Base-by-base conservation (phyloP, 805 yeast species). In the Ogataea henricii region DNA sequence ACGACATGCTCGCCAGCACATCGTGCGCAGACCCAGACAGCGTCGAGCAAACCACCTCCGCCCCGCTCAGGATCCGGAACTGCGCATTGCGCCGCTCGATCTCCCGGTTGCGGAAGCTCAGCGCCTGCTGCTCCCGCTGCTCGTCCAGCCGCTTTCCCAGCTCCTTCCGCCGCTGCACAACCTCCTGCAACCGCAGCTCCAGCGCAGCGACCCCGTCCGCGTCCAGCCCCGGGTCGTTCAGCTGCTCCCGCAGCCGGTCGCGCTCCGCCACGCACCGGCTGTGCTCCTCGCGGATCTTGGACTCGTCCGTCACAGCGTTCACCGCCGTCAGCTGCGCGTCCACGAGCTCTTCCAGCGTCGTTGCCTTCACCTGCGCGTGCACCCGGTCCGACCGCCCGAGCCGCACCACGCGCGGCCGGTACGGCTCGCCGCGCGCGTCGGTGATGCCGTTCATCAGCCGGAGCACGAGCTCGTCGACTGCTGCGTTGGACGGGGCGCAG, bases 401-500 rank as follows among this genome's bases (percentile, higher is more conserved):
- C 58, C 99, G 80, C 10, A 94, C 95, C 9, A 94, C 76, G 21
- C 74, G 76, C 0, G 96, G 96, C 1, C 65, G 64, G 51, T 81
- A 77, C 1, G 60, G 52, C 10, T 67, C 66, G 1, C 92, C 92
- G 29, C 69, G 64, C 17, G 83, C 69, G 54, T 78, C 74, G 36
- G 67, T 66, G 1, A 91, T 82, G 5, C 97, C 97, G 16, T 71
- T 73, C 55, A 85, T 82, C 49, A 94, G 70, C 63, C 99, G 84
- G 16, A 90, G 59, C 12, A 90, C 94, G 51, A 94, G 73, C 63
- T 95, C 99, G 68, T 94, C 99, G 3, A 94, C 97, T 12, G 99
- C 99, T 1, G 99, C 99, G 71, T 94, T 94, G 64, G 97, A 89
- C 3, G 99, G 99, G 1, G 99, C 98, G 77, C 99, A 95, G 16